A percentile compares a stretch with the other conserved stretches of the same genome.
These are phyloP conservation scores for Arctium lappa DNA, from an alignment of 129 eudicot genomes.

Conservation along the genomic window DNA sequence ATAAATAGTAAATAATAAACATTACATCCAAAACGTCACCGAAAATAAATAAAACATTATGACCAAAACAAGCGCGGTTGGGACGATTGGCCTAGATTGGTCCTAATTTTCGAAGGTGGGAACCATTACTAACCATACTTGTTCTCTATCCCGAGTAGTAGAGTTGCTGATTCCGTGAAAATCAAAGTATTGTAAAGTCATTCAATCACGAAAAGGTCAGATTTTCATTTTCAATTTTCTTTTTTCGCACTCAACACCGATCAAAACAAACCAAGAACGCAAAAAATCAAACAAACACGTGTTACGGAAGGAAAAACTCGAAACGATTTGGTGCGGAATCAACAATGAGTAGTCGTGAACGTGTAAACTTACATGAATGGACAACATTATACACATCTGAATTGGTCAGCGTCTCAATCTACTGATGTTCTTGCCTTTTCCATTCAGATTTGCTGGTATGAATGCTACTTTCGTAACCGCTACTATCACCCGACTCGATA, in stretches of 20 bases:
- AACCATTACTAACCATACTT: too few species aligned
- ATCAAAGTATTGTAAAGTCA: not conserved
- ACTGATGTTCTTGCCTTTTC: slow-evolving; percentile 44
- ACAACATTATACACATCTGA: slow-evolving; percentile 30
- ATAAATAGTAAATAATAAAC: too few species aligned
- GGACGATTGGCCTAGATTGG: too few species aligned
- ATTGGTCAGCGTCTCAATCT: slow-evolving; percentile 14
- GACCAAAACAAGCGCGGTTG: too few species aligned
- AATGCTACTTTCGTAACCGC: slow-evolving; percentile 82
- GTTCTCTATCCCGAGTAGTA: too few species aligned
- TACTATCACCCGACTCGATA: slow-evolving; percentile 80
- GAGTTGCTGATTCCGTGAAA: not conserved
- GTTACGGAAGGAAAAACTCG: not conserved
- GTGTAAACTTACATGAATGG: slow-evolving; percentile 22
- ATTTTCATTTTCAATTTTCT: not conserved
- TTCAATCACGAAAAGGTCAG: not conserved
- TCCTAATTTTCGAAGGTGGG: too few species aligned
- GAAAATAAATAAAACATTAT: too few species aligned
- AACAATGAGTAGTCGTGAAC: slow-evolving; percentile 24
- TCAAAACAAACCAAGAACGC: slow-evolving; percentile 1
- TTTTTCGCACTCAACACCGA: slow-evolving; percentile 2
- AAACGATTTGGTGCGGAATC: slow-evolving; percentile 13
- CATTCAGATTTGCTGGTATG: slow-evolving; percentile 46
- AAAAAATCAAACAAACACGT: slow-evolving; percentile 13
- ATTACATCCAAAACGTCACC: too few species aligned